Evolutionary conservation across 768 basidiomycete species (phyloP).

Genomic region (Dentipellis sp.): DNA sequence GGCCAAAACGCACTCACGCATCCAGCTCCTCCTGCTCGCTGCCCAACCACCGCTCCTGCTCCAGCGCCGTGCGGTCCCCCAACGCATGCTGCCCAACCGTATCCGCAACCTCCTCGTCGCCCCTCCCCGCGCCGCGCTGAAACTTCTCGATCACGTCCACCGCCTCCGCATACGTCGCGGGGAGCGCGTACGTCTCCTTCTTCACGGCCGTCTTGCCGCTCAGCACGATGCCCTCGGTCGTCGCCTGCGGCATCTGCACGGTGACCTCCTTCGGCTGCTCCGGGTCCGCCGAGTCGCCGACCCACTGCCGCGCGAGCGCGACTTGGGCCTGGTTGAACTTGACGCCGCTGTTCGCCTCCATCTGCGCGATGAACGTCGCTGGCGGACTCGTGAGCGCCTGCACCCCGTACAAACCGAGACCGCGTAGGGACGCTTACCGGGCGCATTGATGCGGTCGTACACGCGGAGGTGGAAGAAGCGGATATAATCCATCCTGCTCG

Average conservation of each 20-base stretch:
- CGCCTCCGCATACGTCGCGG: conserved; percentile 59
- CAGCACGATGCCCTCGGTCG: conserved; percentile 36
- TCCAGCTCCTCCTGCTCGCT: conserved; percentile 74
- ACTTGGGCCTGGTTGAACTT: conserved; percentile 82
- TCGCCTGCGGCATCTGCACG: conserved; percentile 46
- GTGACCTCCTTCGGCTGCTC: conserved; percentile 42
- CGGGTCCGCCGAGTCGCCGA: conserved; percentile 34
- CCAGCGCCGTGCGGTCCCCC: conserved; percentile 46
- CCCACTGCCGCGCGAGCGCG: conserved; percentile 72
- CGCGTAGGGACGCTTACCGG: conserved; percentile 34
- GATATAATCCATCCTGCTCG: conserved; percentile 66
- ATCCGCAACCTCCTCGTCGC: conserved; percentile 59
- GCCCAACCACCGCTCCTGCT: conserved; percentile 82
- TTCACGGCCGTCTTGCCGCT: conserved; percentile 45
- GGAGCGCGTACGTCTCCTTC: conserved; percentile 59
- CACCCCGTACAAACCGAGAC: neutral
- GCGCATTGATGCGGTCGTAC: conserved; percentile 87
- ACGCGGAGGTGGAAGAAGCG: conserved; percentile 87
- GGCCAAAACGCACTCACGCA: conserved; percentile 40
- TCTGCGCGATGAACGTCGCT: conserved; percentile 48
- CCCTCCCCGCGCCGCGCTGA: conserved; percentile 54
- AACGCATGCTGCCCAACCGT: conserved; percentile 78
- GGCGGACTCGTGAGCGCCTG: neutral
- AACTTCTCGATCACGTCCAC: conserved; percentile 59
- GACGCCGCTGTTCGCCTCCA: conserved; percentile 70